Conservation (phyloP, 73 alveolate species). For the Uronychia setigera region DNA sequence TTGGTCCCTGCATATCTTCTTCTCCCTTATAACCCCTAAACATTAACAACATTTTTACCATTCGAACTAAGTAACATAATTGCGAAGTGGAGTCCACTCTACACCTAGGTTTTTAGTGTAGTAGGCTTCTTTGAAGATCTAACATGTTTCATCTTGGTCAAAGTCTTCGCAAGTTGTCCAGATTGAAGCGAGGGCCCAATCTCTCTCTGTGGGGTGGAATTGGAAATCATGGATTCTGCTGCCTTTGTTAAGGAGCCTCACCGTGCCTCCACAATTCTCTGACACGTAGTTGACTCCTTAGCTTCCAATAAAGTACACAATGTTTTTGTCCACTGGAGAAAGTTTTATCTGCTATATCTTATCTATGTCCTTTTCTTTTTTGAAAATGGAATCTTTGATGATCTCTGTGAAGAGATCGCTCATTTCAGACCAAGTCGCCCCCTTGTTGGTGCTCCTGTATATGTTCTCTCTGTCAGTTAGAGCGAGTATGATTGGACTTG, state of each 20-base stretch:
- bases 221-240: constrained; percentile 79
- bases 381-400: not conserved
- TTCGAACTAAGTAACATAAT: constrained; percentile 82
- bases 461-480: constrained; percentile 73
- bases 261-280: constrained; percentile 87
- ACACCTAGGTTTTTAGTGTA: constrained; percentile 85
- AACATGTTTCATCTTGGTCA: constrained; percentile 65
- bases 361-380: not conserved
- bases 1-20: constrained; percentile 4
- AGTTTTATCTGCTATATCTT: not conserved
- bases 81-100: constrained; percentile 70
- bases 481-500: constrained; percentile 53
- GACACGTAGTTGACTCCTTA: constrained; percentile 83
- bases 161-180: constrained; percentile 78
- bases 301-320: constrained; percentile 57
- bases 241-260: constrained; percentile 77
- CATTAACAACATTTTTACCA: constrained; percentile 58
- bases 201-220: constrained; percentile 88
- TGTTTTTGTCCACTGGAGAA: constrained; percentile 23
- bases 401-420: constrained; percentile 40
- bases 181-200: constrained; percentile 87
- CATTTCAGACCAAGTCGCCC: constrained; percentile 48
- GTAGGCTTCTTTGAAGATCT: constrained; percentile 68
- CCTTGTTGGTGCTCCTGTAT: constrained; percentile 81
- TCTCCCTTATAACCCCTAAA: constrained; percentile 39